A percentile compares a stretch with the other conserved stretches of the same genome.
phyloP scores from a whole-genome alignment of 495 filamentous ascomycete genomes.

The Friedmanniomyces simplex region DNA sequence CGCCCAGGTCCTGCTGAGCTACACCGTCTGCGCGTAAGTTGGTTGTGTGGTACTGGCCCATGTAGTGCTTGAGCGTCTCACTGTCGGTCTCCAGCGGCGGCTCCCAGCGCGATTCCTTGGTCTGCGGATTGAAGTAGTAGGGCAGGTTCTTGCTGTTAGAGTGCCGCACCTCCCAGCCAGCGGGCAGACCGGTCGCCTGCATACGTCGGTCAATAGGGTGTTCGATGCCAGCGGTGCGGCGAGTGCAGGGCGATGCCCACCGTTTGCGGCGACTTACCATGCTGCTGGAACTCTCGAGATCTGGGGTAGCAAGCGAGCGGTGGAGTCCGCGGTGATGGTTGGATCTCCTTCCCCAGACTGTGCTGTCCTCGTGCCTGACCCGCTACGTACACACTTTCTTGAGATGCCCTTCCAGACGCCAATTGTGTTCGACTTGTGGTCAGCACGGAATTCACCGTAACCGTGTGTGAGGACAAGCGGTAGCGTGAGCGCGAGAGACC shows the following conservation, averaged over 20 bases:
- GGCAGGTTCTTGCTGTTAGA: slow-evolving; percentile 95
- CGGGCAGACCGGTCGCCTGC: slow-evolving; percentile 68
- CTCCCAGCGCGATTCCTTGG: slow-evolving; percentile 86
- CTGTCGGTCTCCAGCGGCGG: slow-evolving; percentile 77
- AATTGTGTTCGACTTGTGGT: background rate
- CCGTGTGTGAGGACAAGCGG: no score
- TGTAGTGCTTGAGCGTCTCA: slow-evolving; percentile 83
- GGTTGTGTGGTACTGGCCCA: slow-evolving; percentile 67
- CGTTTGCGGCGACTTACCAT: slow-evolving; percentile 8
- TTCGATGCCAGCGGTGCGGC: background rate
- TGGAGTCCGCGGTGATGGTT: background rate
- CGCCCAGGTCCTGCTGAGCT: slow-evolving; percentile 40
- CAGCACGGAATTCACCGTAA: background rate
- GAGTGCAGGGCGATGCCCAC: background rate
- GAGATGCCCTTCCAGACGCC: background rate
- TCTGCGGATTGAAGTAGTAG: slow-evolving; percentile 86
- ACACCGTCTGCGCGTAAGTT: slow-evolving; percentile 39
- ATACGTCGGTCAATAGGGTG: background rate
- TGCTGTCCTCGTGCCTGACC: background rate
- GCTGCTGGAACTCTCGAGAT: background rate
- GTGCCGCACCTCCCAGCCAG: slow-evolving; percentile 76
- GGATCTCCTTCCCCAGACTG: background rate
- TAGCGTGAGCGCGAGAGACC: no score
- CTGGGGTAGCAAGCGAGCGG: background rate
- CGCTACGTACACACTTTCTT: background rate